A percentile compares a stretch with the other conserved stretches of the same genome.
phyloP scores from a whole-genome alignment of 1,284 basidiomycete genomes.

The Omphalotus olearius region DNA sequence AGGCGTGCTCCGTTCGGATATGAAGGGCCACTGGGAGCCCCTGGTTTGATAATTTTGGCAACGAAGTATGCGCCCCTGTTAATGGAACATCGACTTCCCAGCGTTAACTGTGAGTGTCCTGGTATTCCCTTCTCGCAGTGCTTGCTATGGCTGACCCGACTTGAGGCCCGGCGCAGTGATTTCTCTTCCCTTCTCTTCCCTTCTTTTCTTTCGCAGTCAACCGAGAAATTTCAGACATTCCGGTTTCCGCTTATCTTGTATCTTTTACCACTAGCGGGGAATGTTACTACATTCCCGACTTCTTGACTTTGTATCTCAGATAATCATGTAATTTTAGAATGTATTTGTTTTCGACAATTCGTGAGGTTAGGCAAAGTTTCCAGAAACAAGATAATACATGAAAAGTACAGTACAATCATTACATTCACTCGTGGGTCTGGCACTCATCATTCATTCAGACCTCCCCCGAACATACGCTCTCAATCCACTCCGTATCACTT shows the following conservation, averaged over 20 bases:
- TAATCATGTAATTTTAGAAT: too few species aligned
- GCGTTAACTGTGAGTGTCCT: too few species aligned
- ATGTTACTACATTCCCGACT: not conserved
- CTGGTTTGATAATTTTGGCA: not conserved
- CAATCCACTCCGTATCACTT: slow-evolving; percentile 77
- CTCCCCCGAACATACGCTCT: slow-evolving; percentile 68
- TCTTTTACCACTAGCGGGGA: too few species aligned
- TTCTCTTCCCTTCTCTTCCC: too few species aligned
- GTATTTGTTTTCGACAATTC: not conserved
- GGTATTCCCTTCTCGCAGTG: too few species aligned
- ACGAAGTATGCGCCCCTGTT: not conserved
- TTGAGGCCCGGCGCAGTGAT: too few species aligned
- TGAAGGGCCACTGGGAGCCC: not conserved
- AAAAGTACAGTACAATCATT: not conserved
- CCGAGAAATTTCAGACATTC: too few species aligned
- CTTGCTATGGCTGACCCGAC: too few species aligned
- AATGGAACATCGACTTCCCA: not conserved
- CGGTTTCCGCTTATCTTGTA: too few species aligned
- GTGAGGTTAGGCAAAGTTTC: not conserved
- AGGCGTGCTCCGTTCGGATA: not conserved
- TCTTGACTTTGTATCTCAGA: not conserved
- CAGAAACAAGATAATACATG: not conserved
- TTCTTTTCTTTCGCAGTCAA: too few species aligned
- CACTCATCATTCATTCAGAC: slow-evolving; percentile 27
- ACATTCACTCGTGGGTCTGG: too few species aligned